These are phyloP conservation scores for Wickerhamomyces alni DNA, from an alignment of 805 yeast genomes.

Conservation along the genomic window DNA sequence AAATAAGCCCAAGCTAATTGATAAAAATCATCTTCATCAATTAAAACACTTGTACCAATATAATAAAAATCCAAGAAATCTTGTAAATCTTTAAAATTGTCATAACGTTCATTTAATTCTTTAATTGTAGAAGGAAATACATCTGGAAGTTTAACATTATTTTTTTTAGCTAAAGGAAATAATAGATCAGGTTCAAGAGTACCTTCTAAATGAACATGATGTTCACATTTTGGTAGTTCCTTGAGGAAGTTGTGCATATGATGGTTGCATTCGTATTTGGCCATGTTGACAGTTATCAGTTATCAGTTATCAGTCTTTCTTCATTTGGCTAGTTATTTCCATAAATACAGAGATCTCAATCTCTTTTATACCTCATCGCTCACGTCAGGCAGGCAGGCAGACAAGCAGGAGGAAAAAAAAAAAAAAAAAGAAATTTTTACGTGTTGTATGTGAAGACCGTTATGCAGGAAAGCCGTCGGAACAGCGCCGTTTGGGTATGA, in stretches of 20 bases:
- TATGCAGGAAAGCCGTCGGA: too few relatives aligned
- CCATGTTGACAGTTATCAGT: conserved; percentile 8
- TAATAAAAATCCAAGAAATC: conserved; percentile 77
- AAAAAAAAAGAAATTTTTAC: too few relatives aligned
- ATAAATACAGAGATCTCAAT: too few relatives aligned
- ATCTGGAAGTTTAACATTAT: conserved; percentile 53
- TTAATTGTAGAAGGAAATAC: conserved; percentile 56
- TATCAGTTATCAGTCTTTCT: too few relatives aligned
- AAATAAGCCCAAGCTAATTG: conserved; percentile 76
- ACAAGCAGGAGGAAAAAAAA: too few relatives aligned
- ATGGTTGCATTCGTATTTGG: conserved; percentile 26
- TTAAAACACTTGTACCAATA: conserved; percentile 73
- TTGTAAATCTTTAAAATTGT: conserved; percentile 59
- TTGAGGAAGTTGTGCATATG: conserved; percentile 45
- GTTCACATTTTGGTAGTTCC: conserved; percentile 83
- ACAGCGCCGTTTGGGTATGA: too few relatives aligned
- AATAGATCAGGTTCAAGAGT: conserved; percentile 72
- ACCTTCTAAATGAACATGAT: conserved; percentile 81
- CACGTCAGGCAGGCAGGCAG: too few relatives aligned
- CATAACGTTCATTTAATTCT: conserved; percentile 53
- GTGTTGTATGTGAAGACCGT: too few relatives aligned
- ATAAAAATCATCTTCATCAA: conserved; percentile 64
- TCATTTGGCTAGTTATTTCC: too few relatives aligned
- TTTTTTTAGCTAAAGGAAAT: conserved; percentile 63
- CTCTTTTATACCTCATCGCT: too few relatives aligned